Percentiles rank a stretch among this genome's conserved stretches.
Conservation (phyloP, 164 flowering plant species). For the Nymphaea thermarum region DNA sequence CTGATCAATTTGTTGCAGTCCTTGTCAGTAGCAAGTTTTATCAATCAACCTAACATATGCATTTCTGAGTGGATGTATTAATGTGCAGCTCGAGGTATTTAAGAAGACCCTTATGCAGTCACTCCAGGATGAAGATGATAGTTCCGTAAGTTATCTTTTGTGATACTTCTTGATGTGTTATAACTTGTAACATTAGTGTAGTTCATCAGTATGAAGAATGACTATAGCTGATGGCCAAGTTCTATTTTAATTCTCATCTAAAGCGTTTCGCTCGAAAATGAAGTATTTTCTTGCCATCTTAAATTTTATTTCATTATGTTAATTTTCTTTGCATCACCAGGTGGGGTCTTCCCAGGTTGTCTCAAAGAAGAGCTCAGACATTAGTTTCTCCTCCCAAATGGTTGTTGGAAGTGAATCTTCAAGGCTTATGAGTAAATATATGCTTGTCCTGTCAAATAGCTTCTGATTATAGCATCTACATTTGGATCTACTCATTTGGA, state of each 20-base stretch:
- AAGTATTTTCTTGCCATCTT: too few relatives aligned
- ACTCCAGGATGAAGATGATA: slow-evolving; percentile 76
- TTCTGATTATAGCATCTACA: too few relatives aligned
- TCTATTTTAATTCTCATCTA: too few relatives aligned
- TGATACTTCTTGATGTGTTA: background rate
- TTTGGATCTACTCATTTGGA: slow-evolving; percentile 22
- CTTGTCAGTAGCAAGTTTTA: background rate
- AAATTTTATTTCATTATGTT: background rate
- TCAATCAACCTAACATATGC: background rate
- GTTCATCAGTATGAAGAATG: too few relatives aligned
- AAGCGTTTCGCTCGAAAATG: too few relatives aligned
- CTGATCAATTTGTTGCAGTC: background rate
- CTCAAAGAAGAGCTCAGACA: slow-evolving; percentile 21
- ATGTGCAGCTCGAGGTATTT: slow-evolving; percentile 69
- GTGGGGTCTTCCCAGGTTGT: slow-evolving; percentile 21
- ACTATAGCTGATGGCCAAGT: background rate
- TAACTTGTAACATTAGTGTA: background rate
- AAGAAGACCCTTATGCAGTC: slow-evolving; percentile 80
- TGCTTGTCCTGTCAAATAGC: background rate
- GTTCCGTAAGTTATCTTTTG: slow-evolving; percentile 29
- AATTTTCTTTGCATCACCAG: slow-evolving; percentile 13
- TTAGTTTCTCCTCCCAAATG: slow-evolving; percentile 17
- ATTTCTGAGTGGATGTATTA: background rate
- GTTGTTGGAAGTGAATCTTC: slow-evolving; percentile 19
- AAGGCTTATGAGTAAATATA: background rate